These are phyloP conservation scores for Xylaria sp. DNA, from an alignment of 495 filamentous ascomycete species.

Conservation along the genomic window DNA sequence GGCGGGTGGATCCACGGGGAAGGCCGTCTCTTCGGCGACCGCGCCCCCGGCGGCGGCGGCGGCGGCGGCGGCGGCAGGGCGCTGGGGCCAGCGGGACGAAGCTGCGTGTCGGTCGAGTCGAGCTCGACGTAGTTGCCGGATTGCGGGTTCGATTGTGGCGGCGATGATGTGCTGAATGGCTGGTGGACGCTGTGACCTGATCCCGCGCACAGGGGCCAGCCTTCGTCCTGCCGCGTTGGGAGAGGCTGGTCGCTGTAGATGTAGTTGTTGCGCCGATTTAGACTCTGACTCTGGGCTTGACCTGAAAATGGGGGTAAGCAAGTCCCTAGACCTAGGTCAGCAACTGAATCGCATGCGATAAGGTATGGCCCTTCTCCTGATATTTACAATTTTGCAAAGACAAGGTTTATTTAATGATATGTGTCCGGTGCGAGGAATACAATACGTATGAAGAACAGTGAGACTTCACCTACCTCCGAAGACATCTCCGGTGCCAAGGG, in stretches of 20 bases:
- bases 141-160: background rate
- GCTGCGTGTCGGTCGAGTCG: constrained; percentile 22
- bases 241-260: background rate
- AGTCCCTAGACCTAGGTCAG: background rate
- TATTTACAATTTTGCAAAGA: background rate
- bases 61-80: background rate
- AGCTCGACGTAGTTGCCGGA: constrained; percentile 22
- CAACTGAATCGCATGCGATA: background rate
- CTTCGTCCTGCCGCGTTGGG: background rate
- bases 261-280: background rate
- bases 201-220: constrained; percentile 4
- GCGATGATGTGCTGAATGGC: background rate
- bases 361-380: background rate
- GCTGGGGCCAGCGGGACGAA: no score
- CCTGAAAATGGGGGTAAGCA: background rate
- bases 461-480: constrained; percentile 4
- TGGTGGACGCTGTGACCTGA: background rate
- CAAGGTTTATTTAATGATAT: background rate
- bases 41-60: no score
- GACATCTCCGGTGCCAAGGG: background rate
- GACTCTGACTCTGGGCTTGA: background rate
- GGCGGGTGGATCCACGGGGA: constrained; percentile 19
- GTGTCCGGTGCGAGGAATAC: background rate
- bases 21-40: background rate
- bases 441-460: background rate